These are phyloP conservation scores for Dictyostelium citrinum DNA, from an alignment of 78 protist genomes.

Conservation along the genomic window DNA sequence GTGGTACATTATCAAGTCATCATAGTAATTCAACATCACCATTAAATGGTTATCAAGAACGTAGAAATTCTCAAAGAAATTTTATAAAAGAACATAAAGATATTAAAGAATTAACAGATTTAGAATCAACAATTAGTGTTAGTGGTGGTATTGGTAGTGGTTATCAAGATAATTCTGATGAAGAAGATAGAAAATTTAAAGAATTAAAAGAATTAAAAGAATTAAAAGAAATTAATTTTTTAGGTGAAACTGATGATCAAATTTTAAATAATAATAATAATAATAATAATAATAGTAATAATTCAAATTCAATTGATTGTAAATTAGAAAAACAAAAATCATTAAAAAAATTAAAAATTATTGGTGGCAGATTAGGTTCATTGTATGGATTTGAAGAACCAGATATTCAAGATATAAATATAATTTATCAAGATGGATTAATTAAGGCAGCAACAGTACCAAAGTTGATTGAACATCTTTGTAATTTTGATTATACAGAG, in stretches of 20 bases:
- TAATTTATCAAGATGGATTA: slow-evolving; percentile 8
- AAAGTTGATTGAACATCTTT: slow-evolving; percentile 48
- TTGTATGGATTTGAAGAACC: slow-evolving; percentile 61
- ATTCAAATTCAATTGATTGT: neutral
- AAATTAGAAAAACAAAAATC: slow-evolving; percentile 4
- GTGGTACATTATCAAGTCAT: neutral
- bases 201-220: neutral
- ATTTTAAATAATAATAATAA: neutral
- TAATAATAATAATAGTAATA: neutral
- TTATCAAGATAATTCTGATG: neutral
- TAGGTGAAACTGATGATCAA: neutral
- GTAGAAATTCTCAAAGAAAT: neutral
- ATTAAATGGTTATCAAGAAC: neutral
- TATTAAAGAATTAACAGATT: neutral
- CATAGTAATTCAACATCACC: neutral
- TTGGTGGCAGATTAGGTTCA: slow-evolving; percentile 42
- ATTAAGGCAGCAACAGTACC: slow-evolving; percentile 54
- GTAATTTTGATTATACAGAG: slow-evolving; percentile 23
- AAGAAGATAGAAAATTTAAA: neutral
- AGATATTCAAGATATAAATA: slow-evolving; percentile 30
- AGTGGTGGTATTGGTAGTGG: no score
- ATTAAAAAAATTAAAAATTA: neutral
- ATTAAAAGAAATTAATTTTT: neutral
- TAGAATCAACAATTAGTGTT: neutral
- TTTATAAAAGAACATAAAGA: neutral